Base-by-base conservation (phyloP, 2,329 filamentous ascomycete genomes). In the Cryphonectria naterciae region DNA sequence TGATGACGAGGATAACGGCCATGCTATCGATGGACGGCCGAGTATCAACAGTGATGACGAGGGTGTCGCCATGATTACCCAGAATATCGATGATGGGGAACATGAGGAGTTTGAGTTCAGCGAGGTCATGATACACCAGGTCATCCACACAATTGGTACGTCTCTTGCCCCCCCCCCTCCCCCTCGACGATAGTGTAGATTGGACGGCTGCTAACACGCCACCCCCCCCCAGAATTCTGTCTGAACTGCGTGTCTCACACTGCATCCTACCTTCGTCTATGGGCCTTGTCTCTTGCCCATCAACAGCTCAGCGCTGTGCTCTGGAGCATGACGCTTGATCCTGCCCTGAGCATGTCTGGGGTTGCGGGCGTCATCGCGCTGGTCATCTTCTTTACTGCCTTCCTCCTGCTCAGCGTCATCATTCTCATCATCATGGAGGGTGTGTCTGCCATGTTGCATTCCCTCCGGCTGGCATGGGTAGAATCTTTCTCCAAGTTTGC, bases 161-260 rank as follows among this genome's bases (percentile, higher is more conserved):
- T 75, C 28, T 37, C 32, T 32, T 32, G 32, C 32, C 32, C 32
- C 2, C 11, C 35, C 15, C 61, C 32, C 32, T 4, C 2, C 11
- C 35, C 15, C 61, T 25, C 13, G 28, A 56, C 43, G 22, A 46
- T 22, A 17, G 5, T 49, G 8, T 49, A 22, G 5, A 17, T 39
- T 39, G 19, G 11, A 49, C 49, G 63, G 25, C 49, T 62, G 65
- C 79, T 84, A 79, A 84, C 73, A 19, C 22, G 35, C 11, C 61
- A 32, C 22, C n/a, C 11, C 61, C 3, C 22, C n/a, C 37, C 75
- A 94, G 94, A 99, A 87, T 99, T 99, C 85, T 99, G 96, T 80
- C 88, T 99, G 77, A 99, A 99, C 86, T 98, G 95, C 81, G 95
- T 99, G 74, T 99, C 96, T 41, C 96, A 99, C 84, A 99, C 97